Conservation (phyloP, 1,284 basidiomycete species). For the Apiotrichum domesticum region DNA sequence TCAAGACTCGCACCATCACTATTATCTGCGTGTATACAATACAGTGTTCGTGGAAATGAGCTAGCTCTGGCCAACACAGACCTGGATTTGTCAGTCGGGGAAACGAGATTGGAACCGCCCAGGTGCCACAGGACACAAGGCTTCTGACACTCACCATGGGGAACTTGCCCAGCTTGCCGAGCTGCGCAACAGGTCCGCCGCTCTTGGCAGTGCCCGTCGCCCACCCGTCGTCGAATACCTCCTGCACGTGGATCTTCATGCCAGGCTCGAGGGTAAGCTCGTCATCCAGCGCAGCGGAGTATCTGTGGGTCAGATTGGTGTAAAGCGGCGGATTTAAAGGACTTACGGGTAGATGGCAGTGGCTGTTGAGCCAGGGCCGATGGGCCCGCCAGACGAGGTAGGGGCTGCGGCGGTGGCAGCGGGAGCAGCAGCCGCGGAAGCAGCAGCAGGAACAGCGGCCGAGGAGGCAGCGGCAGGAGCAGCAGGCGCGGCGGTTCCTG, state of each 20-base stretch:
- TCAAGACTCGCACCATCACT: too few species aligned
- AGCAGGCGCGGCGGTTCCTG: background rate
- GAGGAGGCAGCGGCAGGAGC: background rate
- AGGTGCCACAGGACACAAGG: too few species aligned
- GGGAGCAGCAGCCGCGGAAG: background rate
- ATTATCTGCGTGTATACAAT: too few species aligned
- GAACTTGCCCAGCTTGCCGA: constrained; percentile 40
- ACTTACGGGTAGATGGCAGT: constrained; percentile 8
- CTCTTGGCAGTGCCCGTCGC: constrained; percentile 35
- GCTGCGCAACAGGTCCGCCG: constrained; percentile 22
- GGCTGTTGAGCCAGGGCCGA: constrained; percentile 3
- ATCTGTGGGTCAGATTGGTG: constrained; percentile 8
- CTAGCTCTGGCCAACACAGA: background rate
- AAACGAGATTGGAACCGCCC: too few species aligned
- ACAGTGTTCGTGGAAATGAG: too few species aligned
- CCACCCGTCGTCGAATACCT: constrained; percentile 46
- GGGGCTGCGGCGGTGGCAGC: background rate
- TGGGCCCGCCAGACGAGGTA: background rate
- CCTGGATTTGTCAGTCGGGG: background rate
- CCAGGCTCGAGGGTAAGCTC: constrained; percentile 43
- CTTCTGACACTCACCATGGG: constrained; percentile 12
- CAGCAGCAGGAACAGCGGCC: background rate
- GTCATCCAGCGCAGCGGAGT: constrained; percentile 40
- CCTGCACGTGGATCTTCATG: constrained; percentile 37
- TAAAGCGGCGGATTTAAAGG: constrained; percentile 1